Evolutionary conservation across 495 filamentous ascomycete genomes (phyloP), one percentile per base, ranked within the genome.

Genomic region (Clohesyomyces aquaticus): DNA sequence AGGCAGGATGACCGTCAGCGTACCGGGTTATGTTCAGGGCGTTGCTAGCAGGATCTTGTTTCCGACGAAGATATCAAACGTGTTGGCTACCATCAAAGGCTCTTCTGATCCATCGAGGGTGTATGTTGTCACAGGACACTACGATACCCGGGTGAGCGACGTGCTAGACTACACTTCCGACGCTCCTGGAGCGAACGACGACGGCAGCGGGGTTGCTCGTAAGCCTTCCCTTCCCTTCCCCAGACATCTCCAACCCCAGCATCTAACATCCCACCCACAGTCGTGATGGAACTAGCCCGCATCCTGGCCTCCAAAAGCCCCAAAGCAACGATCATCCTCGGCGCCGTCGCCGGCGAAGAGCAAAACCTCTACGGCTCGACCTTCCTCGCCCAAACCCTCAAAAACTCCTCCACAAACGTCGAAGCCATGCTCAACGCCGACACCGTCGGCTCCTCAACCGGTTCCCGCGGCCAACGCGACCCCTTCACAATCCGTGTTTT

Each of bases 181-280:
- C 57, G 79, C 80, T 8, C 82, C 82, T 6, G 82, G 82, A 9
- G 79, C 82, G 1, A 79, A 84, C 63, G 82, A 84, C 56, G 79
- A 84, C 61, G 80, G 77, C 11, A 75, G 73, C 14, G 75, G 72
- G 9, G 69, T 71, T 22, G 75, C 74, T 0, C 25, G 69, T 71
- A 66, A 32, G 63, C 49, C 14, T n/a, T n/a, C n/a, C n/a, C n/a
- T n/a, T n/a, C n/a, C n/a, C n/a, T n/a, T n/a, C n/a, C n/a, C n/a
- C n/a, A n/a, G n/a, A n/a, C n/a, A n/a, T n/a, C n/a, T n/a, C n/a
- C n/a, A n/a, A n/a, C n/a, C n/a, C n/a, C n/a, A n/a, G n/a, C n/a
- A n/a, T n/a, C n/a, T n/a, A n/a, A n/a, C n/a, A n/a, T n/a, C n/a
- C n/a, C n/a, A n/a, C n/a, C n/a, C n/a, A n/a, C 70, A 25, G 71